Conservation (phyloP, 2,329 filamentous ascomycete species). For the Paradendryphiella salina region DNA sequence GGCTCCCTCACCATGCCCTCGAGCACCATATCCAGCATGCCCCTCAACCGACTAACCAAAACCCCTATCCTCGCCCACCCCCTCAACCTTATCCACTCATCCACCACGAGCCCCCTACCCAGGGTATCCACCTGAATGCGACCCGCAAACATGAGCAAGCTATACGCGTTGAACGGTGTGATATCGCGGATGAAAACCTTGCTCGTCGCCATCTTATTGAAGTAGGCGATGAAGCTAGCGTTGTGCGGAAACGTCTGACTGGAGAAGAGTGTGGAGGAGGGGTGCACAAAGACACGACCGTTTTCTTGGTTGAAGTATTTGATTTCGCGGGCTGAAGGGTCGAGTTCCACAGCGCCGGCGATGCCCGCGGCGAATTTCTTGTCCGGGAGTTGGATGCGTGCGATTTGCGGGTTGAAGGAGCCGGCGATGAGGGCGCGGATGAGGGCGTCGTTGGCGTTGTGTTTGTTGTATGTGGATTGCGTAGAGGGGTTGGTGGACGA, state of each 20-base stretch:
- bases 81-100: slow-evolving; percentile 83
- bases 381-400: slow-evolving; percentile 88
- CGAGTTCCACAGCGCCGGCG: slow-evolving; percentile 86
- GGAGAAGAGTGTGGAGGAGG: slow-evolving; percentile 82
- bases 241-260: slow-evolving; percentile 75
- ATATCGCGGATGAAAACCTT: slow-evolving; percentile 92
- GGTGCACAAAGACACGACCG: slow-evolving; percentile 85
- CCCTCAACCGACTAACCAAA: slow-evolving; percentile 76
- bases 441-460: slow-evolving; percentile 52
- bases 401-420: slow-evolving; percentile 74
- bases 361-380: slow-evolving; percentile 91
- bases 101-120: slow-evolving; percentile 83
- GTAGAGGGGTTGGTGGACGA: slow-evolving; percentile 32
- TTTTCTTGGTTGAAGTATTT: slow-evolving; percentile 73
- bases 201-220: slow-evolving; percentile 85
- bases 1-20: slow-evolving; percentile 80
- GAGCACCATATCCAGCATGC: slow-evolving; percentile 84
- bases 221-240: slow-evolving; percentile 82
- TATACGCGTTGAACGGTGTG: slow-evolving; percentile 91
- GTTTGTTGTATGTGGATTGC: slow-evolving; percentile 51
- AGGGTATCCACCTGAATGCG: slow-evolving; percentile 83
- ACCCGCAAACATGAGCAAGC: slow-evolving; percentile 84
- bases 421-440: slow-evolving; percentile 55
- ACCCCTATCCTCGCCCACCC: slow-evolving; percentile 97
- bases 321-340: slow-evolving; percentile 89